Evolutionary conservation across 1,284 basidiomycete species (phyloP).

Genomic region (Caloboletus firmus): DNA sequence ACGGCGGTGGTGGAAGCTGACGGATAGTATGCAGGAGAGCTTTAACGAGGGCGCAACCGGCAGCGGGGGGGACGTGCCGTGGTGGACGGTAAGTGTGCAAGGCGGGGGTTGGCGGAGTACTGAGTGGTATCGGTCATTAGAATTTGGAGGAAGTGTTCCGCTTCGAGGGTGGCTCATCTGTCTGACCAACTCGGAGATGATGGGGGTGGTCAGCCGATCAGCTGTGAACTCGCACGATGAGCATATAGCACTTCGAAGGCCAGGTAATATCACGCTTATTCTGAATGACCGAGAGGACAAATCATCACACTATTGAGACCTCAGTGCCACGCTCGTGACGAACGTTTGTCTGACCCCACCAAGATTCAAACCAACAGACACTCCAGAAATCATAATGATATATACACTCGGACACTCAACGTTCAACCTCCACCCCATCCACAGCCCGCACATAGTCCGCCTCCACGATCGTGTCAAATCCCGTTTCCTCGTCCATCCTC

Average conservation of each 20-base stretch:
- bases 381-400: neutral
- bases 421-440: constrained; percentile 54
- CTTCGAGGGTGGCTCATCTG: constrained; percentile 48
- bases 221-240: neutral
- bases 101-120: neutral
- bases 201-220: neutral
- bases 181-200: constrained; percentile 1
- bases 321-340: neutral
- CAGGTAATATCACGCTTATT: neutral
- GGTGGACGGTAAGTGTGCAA: constrained; percentile 61
- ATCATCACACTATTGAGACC: no score
- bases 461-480: constrained; percentile 54
- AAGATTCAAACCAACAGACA: neutral
- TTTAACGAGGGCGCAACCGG: constrained; percentile 68
- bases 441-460: constrained; percentile 49
- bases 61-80: constrained; percentile 62
- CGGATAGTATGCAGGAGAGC: constrained; percentile 78
- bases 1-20: constrained; percentile 73
- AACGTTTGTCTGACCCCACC: neutral
- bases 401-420: neutral
- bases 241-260: neutral
- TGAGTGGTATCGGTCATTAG: constrained; percentile 34
- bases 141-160: constrained; percentile 71
- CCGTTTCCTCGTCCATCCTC: constrained; percentile 24
- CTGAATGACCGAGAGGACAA: neutral